These are phyloP conservation scores for Oryza meridionalis DNA, from an alignment of 176 grass and related monocot genomes.

Conservation along the genomic window DNA sequence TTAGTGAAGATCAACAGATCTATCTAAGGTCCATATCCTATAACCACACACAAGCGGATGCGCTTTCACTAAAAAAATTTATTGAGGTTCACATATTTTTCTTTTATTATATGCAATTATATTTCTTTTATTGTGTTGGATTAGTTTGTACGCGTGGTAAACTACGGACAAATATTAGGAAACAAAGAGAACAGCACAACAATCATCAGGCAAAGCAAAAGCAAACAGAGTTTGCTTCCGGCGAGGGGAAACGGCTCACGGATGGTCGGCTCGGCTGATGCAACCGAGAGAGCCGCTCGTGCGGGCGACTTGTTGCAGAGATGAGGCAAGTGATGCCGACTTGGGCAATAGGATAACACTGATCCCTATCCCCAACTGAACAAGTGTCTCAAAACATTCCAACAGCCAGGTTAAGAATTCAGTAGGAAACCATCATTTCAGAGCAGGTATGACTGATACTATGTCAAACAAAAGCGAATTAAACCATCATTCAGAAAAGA, in stretches of 20 bases:
- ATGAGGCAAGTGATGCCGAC: not conserved
- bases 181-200: not conserved
- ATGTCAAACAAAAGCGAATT: slow-evolving; percentile 25
- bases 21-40: no score
- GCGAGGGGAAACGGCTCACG: not conserved
- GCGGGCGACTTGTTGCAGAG: slow-evolving; percentile 22
- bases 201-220: not conserved
- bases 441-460: not conserved
- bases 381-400: not conserved
- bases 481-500: not conserved
- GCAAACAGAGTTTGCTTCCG: not conserved
- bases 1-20: no score
- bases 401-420: not conserved
- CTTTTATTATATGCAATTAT: no score
- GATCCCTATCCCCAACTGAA: slow-evolving; percentile 17
- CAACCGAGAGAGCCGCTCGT: slow-evolving; percentile 36
- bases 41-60: no score
- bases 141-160: no score
- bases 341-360: not conserved
- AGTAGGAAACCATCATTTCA: slow-evolving; percentile 23
- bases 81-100: no score
- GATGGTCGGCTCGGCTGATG: slow-evolving; percentile 32
- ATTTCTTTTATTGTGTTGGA: no score
- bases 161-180: not conserved
- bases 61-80: no score